A percentile compares a stretch with the other conserved stretches of the same genome.
These are phyloP conservation scores for Sugiyamaella grinbergsii DNA, from an alignment of 1,139 yeast genomes.

Conservation along the genomic window DNA sequence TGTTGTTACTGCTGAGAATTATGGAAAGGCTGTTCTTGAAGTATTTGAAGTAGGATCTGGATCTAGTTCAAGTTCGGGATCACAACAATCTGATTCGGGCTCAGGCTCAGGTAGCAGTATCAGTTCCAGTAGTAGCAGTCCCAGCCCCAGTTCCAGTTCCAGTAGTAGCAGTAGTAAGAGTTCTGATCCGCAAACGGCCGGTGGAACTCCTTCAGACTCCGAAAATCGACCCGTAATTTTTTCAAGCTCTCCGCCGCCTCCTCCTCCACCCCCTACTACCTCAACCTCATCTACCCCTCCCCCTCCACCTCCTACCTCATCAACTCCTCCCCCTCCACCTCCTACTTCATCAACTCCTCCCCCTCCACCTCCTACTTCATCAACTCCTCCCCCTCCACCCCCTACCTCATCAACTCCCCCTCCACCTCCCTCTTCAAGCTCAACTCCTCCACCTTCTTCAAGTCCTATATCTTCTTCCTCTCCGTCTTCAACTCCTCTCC, in stretches of 20 bases:
- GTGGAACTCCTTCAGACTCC: too few relatives aligned
- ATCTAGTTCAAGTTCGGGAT: slow-evolving; percentile 14
- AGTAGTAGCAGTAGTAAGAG: too few relatives aligned
- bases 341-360: slow-evolving; percentile 8
- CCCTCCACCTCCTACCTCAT: slow-evolving; percentile 34
- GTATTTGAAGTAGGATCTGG: slow-evolving; percentile 52
- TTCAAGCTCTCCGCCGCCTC: slow-evolving; percentile 10
- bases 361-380: slow-evolving; percentile 20
- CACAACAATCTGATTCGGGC: not conserved
- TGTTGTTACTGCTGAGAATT: slow-evolving; percentile 72
- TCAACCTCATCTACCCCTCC: slow-evolving; percentile 26
- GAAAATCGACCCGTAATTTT: too few relatives aligned
- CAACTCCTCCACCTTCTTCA: slow-evolving; percentile 16
- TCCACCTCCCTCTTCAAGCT: slow-evolving; percentile 16
- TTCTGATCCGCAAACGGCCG: too few relatives aligned
- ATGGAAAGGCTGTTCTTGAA: slow-evolving; percentile 69
- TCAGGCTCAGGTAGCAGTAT: slow-evolving; percentile 7
- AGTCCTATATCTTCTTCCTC: slow-evolving; percentile 23
- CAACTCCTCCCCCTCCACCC: slow-evolving; percentile 23
- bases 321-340: slow-evolving; percentile 20
- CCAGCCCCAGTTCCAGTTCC: slow-evolving; percentile 17
- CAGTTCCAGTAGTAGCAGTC: not conserved
- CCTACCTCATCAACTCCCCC: slow-evolving; percentile 18
- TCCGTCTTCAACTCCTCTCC: slow-evolving; percentile 13
- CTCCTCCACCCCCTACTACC: slow-evolving; percentile 15